These are phyloP conservation scores for Macadamia integrifolia DNA, from an alignment of 164 flowering plant species.

Conservation along the genomic window DNA sequence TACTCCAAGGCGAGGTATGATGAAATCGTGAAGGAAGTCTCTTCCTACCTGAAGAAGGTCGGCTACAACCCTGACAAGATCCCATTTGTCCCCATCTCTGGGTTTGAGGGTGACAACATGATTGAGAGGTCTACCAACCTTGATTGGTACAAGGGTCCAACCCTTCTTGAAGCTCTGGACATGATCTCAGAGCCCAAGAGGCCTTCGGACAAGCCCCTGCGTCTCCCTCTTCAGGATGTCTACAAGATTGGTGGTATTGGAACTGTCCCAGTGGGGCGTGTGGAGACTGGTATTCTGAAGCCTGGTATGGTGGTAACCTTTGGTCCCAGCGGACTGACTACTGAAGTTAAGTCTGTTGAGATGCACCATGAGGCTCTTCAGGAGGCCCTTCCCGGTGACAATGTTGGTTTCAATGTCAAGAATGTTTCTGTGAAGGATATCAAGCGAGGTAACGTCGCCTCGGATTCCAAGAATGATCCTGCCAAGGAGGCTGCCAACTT, in stretches of 20 bases:
- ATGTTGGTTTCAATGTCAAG: constrained; percentile 67
- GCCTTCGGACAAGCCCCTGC: constrained; percentile 73
- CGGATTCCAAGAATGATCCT: constrained; percentile 70
- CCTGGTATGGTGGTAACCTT: constrained; percentile 75
- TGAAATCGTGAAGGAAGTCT: constrained; percentile 76
- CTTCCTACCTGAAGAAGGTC: constrained; percentile 75
- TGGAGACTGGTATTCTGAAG: constrained; percentile 57
- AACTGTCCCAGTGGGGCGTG: constrained; percentile 68
- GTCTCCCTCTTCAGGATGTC: constrained; percentile 70
- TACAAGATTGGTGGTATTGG: constrained; percentile 76
- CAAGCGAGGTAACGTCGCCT: constrained; percentile 63
- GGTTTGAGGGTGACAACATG: constrained; percentile 83
- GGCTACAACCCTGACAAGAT: constrained; percentile 82
- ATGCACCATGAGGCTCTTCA: constrained; percentile 64
- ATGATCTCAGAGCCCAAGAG: constrained; percentile 54
- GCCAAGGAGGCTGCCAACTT: constrained; percentile 65
- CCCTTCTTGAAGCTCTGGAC: constrained; percentile 68
- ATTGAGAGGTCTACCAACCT: constrained; percentile 74
- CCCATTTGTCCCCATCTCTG: constrained; percentile 73
- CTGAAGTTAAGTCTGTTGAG: constrained; percentile 74
- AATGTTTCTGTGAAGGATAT: constrained; percentile 69
- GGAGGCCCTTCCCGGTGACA: constrained; percentile 67
- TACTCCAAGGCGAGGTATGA: constrained; percentile 68
- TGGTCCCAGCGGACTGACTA: constrained; percentile 58
- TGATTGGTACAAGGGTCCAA: constrained; percentile 81